These are phyloP conservation scores for Herpetospermum pedunculosum DNA, from an alignment of 306 rosid genomes.

Conservation along the genomic window DNA sequence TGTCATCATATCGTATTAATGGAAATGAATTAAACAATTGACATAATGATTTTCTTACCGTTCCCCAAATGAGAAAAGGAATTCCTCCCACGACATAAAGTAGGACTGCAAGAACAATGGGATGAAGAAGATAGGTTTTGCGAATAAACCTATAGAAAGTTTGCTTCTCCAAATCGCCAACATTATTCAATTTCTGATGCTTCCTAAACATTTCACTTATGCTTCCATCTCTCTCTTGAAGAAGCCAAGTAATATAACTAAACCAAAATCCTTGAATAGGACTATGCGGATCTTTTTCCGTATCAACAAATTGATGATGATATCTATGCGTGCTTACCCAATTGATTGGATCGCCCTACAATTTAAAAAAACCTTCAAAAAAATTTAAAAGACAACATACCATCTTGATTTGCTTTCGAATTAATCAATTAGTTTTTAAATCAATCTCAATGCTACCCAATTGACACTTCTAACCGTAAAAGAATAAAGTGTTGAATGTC, in stretches of 20 bases:
- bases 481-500: not conserved
- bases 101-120: slow-evolving; percentile 20
- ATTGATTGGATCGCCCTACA: too few species aligned
- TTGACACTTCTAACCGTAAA: not conserved
- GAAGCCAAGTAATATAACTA: too few species aligned
- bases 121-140: slow-evolving; percentile 42
- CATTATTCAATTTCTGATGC: too few species aligned
- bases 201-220: too few species aligned
- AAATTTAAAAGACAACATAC: not conserved
- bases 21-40: not conserved
- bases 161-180: slow-evolving; percentile 63
- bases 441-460: not conserved
- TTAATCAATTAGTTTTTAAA: not conserved
- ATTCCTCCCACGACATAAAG: slow-evolving; percentile 60
- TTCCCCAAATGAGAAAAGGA: slow-evolving; percentile 81
- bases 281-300: too few species aligned
- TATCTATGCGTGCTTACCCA: too few species aligned
- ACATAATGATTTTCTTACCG: slow-evolving; percentile 28
- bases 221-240: too few species aligned
- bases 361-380: not conserved
- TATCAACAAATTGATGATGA: too few species aligned
- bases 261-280: too few species aligned
- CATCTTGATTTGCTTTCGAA: not conserved
- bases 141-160: slow-evolving; percentile 48
- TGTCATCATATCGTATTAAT: not conserved